These are phyloP conservation scores for Byssoonygena ceratinophila DNA, from an alignment of 2,329 filamentous ascomycete genomes.

Conservation along the genomic window DNA sequence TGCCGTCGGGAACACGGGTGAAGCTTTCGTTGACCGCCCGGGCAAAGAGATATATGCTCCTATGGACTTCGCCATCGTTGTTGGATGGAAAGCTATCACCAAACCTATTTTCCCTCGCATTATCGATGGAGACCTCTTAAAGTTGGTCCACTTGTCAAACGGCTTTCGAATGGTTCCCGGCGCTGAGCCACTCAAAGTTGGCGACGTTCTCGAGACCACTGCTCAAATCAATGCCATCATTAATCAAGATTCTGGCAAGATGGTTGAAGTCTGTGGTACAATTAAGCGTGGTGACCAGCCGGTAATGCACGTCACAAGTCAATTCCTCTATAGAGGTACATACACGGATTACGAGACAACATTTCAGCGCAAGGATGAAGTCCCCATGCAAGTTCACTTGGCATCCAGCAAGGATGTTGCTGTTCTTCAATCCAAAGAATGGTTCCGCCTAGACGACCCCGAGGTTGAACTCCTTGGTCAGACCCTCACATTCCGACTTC, in stretches of 20 bases:
- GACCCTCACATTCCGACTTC: constrained; percentile 89
- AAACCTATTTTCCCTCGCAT: constrained; percentile 97
- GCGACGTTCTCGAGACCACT: constrained; percentile 81
- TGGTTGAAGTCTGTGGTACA: constrained; percentile 99
- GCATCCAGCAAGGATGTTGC: constrained; percentile 83
- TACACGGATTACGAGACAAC: constrained; percentile 97
- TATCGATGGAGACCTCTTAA: constrained; percentile 91
- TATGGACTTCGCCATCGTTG: constrained; percentile 98
- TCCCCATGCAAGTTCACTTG: constrained; percentile 84
- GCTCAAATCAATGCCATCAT: constrained; percentile 95
- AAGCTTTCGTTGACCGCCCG: constrained; percentile 91
- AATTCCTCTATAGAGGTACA: constrained; percentile 88
- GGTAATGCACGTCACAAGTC: constrained; percentile 97
- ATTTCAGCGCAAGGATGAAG: constrained; percentile 95
- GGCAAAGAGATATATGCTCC: constrained; percentile 90
- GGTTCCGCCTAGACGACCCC: constrained; percentile 80
- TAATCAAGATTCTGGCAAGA: constrained; percentile 97
- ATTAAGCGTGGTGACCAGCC: constrained; percentile 72
- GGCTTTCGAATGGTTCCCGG: constrained; percentile 97
- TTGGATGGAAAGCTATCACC: constrained; percentile 97
- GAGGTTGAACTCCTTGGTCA: constrained; percentile 83
- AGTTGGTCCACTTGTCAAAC: constrained; percentile 93
- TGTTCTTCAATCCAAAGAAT: constrained; percentile 90
- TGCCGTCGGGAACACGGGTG: constrained; percentile 92
- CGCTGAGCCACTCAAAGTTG: constrained; percentile 88